Conservation (phyloP, 2,329 filamentous ascomycete species). For the Sarocladium strictum region DNA sequence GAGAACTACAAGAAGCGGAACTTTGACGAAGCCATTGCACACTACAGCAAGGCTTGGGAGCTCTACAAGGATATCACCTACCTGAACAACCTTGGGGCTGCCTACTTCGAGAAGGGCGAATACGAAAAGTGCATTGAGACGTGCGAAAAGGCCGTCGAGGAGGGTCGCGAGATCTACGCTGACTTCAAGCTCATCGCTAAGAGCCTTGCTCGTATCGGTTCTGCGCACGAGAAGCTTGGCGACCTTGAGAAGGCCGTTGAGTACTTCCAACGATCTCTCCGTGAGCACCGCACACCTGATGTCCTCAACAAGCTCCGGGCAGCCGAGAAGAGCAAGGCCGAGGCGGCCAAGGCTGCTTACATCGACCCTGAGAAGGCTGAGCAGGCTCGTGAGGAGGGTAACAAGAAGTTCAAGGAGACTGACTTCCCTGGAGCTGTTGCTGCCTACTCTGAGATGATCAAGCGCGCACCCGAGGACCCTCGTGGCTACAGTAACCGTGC, state of each 20-base stretch:
- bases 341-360: slow-evolving; percentile 71
- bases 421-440: slow-evolving; percentile 95
- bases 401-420: slow-evolving; percentile 92
- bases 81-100: slow-evolving; percentile 91
- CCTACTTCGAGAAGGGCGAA: slow-evolving; percentile 94
- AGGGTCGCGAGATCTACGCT: slow-evolving; percentile 82
- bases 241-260: slow-evolving; percentile 75
- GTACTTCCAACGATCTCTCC: slow-evolving; percentile 89
- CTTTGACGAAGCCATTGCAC: slow-evolving; percentile 88
- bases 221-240: slow-evolving; percentile 86
- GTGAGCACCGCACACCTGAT: slow-evolving; percentile 93
- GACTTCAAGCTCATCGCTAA: slow-evolving; percentile 99
- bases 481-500: slow-evolving; percentile 97
- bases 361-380: slow-evolving; percentile 89
- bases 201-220: slow-evolving; percentile 92
- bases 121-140: slow-evolving; percentile 80
- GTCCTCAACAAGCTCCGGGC: slow-evolving; percentile 86
- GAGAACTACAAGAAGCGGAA: slow-evolving; percentile 98
- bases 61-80: slow-evolving; percentile 94
- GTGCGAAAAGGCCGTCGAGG: slow-evolving; percentile 82
- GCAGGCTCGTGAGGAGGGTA: slow-evolving; percentile 89
- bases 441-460: slow-evolving; percentile 93
- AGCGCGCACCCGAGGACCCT: slow-evolving; percentile 86
- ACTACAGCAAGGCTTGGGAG: slow-evolving; percentile 95
- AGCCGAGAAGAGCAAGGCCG: slow-evolving; percentile 81